Percentiles rank a stretch among this genome's conserved stretches.
phyloP scores from a whole-genome alignment of 2,329 filamentous ascomycete species.

The Teratosphaeria epicoccoides region DNA sequence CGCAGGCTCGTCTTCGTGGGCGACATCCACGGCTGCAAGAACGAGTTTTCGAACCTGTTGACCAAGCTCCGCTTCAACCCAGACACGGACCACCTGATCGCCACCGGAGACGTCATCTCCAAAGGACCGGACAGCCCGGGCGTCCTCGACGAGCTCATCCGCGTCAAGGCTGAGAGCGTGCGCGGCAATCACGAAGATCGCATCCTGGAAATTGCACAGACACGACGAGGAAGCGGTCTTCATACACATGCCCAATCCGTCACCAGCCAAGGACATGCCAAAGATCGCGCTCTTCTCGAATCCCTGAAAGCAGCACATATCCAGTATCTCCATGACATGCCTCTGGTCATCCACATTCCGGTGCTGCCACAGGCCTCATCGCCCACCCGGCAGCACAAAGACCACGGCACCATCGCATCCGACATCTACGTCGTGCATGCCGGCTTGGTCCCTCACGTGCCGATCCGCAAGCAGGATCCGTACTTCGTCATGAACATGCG shows the following conservation, averaged over 20 bases:
- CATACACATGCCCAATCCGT: constrained; percentile 2
- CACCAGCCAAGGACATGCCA: constrained; percentile 16
- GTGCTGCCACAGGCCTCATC: constrained; percentile 17
- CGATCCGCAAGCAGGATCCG: constrained; percentile 61
- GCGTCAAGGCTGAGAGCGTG: constrained; percentile 66
- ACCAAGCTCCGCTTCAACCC: constrained; percentile 53
- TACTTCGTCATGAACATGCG: constrained; percentile 89
- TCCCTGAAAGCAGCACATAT: constrained; percentile 22
- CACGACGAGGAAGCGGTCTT: neutral
- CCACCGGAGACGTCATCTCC: constrained; percentile 69
- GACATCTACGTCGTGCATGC: constrained; percentile 68
- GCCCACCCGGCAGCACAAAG: constrained; percentile 30
- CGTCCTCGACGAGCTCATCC: constrained; percentile 65
- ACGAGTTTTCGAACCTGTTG: constrained; percentile 53
- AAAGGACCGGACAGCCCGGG: constrained; percentile 77
- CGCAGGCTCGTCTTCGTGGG: constrained; percentile 70
- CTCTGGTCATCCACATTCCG: constrained; percentile 28
- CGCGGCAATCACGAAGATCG: constrained; percentile 90
- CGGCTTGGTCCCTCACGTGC: constrained; percentile 67
- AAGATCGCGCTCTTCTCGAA: constrained; percentile 19
- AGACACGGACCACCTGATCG: constrained; percentile 60
- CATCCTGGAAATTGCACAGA: constrained; percentile 47
- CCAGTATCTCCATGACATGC: constrained; percentile 24
- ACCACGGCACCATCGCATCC: constrained; percentile 43
- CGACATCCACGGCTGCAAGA: constrained; percentile 82